Base-by-base conservation (phyloP, 2,329 filamentous ascomycete species). In the Cordyceps javanica region DNA sequence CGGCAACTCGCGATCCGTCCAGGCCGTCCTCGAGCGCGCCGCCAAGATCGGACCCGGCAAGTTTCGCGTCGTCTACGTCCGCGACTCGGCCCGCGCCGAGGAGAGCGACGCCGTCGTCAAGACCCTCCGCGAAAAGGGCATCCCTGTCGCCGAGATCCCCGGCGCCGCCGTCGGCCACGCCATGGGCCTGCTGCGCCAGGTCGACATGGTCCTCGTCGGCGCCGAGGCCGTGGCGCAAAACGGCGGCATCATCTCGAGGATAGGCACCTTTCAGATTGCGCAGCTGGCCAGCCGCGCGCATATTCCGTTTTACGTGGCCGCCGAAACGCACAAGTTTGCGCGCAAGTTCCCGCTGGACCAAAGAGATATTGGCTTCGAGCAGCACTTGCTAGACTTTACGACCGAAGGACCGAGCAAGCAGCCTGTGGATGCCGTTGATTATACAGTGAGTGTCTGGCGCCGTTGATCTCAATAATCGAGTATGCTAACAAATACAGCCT, bases 281-380 rank as follows among this genome's bases (percentile, higher is more conserved):
- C 77, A 91, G 64, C 76, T 97, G 54, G 91, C 92, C 5, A 86
- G 87, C 66, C 70, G 73, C 28, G 77, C 77, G 45, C 83, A 86
- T 39, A 86, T 90, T 61, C 89, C 89, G 0, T 90, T 97, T 65
- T 96, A 95, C 67, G 91, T 96, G 19, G 91, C 94, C 5, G 89
- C 89, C 1, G 94, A 99, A 76, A 95, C 90, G 66, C 94, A 99
- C 78, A 99, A 99, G 75, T 97, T 99, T 69, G 91, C 95, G 46
- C 82, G 91, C 66, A 81, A 94, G 57, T 94, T 92, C 66, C 90
- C 93, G 1, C 75, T 94, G 23, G 85, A 87, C 61, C 91, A 96
- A 72, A 84, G 87, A 59, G 89, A 94, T 68, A 76, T 96, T 59
- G 89, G 89, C 0, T 76, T 96, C 63, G 82, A 88, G 68, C 91